These are phyloP conservation scores for Aschersonia sp. DNA, from an alignment of 2,329 filamentous ascomycete species.

Conservation along the genomic window DNA sequence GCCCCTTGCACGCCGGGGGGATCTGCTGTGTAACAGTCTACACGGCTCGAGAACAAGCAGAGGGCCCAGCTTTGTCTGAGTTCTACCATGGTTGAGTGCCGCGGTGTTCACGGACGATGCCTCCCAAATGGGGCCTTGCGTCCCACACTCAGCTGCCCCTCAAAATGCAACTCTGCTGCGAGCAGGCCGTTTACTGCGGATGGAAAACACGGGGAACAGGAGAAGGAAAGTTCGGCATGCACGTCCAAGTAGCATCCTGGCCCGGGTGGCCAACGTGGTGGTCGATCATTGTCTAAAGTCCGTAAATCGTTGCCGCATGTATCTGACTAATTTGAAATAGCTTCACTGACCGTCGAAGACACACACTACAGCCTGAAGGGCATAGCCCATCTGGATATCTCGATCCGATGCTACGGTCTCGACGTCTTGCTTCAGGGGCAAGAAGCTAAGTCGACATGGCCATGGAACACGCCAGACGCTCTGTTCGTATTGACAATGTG, in stretches of 20 bases:
- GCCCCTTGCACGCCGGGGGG: background rate
- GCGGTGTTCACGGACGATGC: background rate
- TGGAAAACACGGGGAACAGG: background rate
- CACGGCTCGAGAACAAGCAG: background rate
- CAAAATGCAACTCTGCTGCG: background rate
- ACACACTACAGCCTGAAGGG: background rate
- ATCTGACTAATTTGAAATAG: background rate
- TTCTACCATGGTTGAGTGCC: background rate
- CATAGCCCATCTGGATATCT: background rate
- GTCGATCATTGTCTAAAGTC: background rate
- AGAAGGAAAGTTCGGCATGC: background rate
- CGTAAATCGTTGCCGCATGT: background rate
- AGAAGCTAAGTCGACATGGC: background rate
- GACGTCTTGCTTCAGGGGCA: background rate
- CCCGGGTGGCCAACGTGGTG: background rate
- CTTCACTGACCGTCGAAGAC: background rate
- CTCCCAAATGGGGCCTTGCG: background rate
- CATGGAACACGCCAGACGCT: background rate
- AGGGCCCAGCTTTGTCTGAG: too few relatives aligned
- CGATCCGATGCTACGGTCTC: background rate
- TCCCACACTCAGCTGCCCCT: background rate
- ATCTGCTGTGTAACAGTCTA: background rate
- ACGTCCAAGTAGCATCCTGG: background rate
- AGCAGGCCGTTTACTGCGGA: too few relatives aligned
- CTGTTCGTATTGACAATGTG: background rate